Evolutionary conservation across 495 filamentous ascomycete genomes (phyloP), one percentile per base, ranked within the genome.

Genomic region (Xylaria cubensis): DNA sequence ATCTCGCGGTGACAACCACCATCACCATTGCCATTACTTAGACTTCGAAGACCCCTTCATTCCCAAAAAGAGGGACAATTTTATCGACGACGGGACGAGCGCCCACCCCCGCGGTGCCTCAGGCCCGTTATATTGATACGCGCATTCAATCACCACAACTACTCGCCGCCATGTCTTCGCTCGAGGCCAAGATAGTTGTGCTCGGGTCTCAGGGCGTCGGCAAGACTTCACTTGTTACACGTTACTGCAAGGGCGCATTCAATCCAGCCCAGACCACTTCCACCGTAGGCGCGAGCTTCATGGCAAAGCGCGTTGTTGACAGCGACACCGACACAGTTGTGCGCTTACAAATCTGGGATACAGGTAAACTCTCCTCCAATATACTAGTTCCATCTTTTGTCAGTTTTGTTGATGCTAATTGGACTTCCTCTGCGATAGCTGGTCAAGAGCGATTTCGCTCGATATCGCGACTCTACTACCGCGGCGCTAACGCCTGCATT

Each of bases 391-490:
- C 68, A 34, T 24, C 19, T 56, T 32, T 29, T 42, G 8, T 48
- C n/a, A 29, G 34, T 29, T 39, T 67, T 21, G 48, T 32, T 29
- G 13, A 36, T 32, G 26, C 68, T 64, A 41, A 70, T 74, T 64
- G 53, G 53, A 76, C 67, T 46, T 29, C 29, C 72, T 58, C 64
- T 65, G 58, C 19, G 55, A 68, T 69, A 73, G 96, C 95, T 63
- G 96, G 96, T 56, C 96, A 98, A 76, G 96, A 99, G 84, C 90
- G 96, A 15, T 99, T 98, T 80, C 92, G 96, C 70, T 92, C 90
- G 34, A 98, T 99, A 69, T 96, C 93, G 15, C 90, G 93, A 36
- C 89, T 98, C 42, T 99, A 99, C 82, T 99, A 99, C 83, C 90
- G 94, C 75, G 94, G 94, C 77, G 96, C 96, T 51, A 95, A 97